Conservation (phyloP, 805 yeast species). For the Allodekkera sacchari region DNA sequence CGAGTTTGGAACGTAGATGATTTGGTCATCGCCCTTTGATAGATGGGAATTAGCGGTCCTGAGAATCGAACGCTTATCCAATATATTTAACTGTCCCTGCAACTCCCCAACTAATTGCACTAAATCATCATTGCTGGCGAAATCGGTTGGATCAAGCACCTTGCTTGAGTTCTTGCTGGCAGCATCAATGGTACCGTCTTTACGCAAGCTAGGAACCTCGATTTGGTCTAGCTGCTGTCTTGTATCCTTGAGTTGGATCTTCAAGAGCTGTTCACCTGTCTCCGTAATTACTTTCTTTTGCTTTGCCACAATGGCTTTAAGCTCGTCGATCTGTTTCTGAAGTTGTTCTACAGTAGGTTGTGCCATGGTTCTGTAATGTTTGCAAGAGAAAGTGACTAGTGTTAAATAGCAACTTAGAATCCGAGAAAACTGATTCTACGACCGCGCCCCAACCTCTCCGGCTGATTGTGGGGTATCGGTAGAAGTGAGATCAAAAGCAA, state of each 20-base stretch:
- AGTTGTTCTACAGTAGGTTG: conserved; percentile 18
- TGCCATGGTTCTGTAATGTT: conserved; percentile 1
- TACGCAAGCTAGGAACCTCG: too few relatives aligned
- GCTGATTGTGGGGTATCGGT: too few relatives aligned
- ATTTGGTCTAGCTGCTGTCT: conserved; percentile 16
- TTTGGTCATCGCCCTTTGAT: conserved; percentile 27
- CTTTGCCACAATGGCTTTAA: conserved; percentile 45
- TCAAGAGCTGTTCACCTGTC: conserved; percentile 74
- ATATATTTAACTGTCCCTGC: conserved; percentile 73
- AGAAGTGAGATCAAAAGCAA: neutral
- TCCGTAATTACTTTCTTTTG: conserved; percentile 59
- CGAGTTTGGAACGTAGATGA: conserved; percentile 70
- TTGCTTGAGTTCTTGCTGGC: conserved; percentile 1
- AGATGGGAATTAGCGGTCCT: conserved; percentile 60
- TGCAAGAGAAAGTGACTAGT: too few relatives aligned
- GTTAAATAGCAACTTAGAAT: too few relatives aligned
- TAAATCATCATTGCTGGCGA: conserved; percentile 74
- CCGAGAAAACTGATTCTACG: too few relatives aligned
- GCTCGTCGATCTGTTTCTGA: conserved; percentile 40
- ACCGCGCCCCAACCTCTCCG: too few relatives aligned
- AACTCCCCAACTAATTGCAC: conserved; percentile 83
- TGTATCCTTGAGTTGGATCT: conserved; percentile 55
- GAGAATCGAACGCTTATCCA: conserved; percentile 71
- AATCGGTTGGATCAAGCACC: conserved; percentile 41
- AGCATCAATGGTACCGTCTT: too few relatives aligned